Evolutionary conservation across 108 stramenopile species (phyloP).

Genomic region (Nitzschia sp.): DNA sequence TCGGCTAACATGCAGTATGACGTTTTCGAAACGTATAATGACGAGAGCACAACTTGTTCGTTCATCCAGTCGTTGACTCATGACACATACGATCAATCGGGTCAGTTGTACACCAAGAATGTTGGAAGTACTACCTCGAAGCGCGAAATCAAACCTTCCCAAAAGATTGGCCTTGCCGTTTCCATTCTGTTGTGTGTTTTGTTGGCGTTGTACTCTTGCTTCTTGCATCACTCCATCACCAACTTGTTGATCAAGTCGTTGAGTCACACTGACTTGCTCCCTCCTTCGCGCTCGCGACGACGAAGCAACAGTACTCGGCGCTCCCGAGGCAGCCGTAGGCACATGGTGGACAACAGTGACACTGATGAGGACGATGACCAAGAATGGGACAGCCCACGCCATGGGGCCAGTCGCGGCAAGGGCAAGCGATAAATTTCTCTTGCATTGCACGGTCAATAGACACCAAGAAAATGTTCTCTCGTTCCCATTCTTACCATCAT

Average conservation of each 20-base stretch:
- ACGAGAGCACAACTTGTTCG: conserved; percentile 27
- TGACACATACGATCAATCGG: conserved; percentile 55
- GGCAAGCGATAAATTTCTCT: too few relatives aligned
- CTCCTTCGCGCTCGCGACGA: conserved; percentile 36
- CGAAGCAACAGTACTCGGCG: conserved; percentile 4
- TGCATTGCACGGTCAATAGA: too few relatives aligned
- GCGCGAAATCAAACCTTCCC: conserved; percentile 32
- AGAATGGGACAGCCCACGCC: conserved; percentile 10
- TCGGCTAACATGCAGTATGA: conserved; percentile 28
- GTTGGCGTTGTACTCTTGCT: conserved; percentile 52
- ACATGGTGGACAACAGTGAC: background rate
- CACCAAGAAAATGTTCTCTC: too few relatives aligned
- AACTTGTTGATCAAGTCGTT: conserved; percentile 58
- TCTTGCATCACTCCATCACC: conserved; percentile 64
- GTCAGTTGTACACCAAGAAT: conserved; percentile 26
- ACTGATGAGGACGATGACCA: conserved; percentile 13
- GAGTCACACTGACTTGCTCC: conserved; percentile 53
- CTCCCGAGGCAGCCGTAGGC: conserved; percentile 8
- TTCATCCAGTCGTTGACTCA: conserved; percentile 53
- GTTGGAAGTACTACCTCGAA: conserved; percentile 8
- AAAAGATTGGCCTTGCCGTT: conserved; percentile 32
- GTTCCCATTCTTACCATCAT: too few relatives aligned
- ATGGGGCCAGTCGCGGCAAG: too few relatives aligned
- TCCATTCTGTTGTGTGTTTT: conserved; percentile 25
- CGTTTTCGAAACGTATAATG: conserved; percentile 17